A percentile compares a stretch with the other conserved stretches of the same genome.
Evolutionary conservation across 1,139 yeast species (phyloP).

Genomic region (Casaregolazyma lundiana): DNA sequence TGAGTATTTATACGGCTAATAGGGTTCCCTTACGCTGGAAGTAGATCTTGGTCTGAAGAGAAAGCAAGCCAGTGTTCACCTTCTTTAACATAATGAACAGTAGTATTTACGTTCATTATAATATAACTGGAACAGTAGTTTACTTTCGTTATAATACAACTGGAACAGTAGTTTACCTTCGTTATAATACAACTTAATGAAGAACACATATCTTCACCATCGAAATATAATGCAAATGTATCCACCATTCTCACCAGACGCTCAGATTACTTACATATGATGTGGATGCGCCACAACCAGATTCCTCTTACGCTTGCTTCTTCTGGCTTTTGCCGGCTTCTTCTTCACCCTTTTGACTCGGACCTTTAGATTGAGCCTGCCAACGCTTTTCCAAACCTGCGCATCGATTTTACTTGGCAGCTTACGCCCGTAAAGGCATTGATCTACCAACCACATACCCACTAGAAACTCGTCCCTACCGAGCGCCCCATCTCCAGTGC

Average conservation of each 20-base stretch:
- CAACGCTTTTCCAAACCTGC: slow-evolving; percentile 38
- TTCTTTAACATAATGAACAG: too few relatives aligned
- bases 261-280: background rate
- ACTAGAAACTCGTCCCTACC: slow-evolving; percentile 79
- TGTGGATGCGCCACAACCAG: background rate
- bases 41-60: too few relatives aligned
- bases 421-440: slow-evolving; percentile 89
- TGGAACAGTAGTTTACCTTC: too few relatives aligned
- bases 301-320: slow-evolving; percentile 8
- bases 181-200: too few relatives aligned
- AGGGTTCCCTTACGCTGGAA: too few relatives aligned
- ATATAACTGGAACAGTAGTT: too few relatives aligned
- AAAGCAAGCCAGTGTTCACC: too few relatives aligned
- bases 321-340: slow-evolving; percentile 12
- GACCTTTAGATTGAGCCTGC: slow-evolving; percentile 37
- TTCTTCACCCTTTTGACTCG: slow-evolving; percentile 17
- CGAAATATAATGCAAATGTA: background rate
- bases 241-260: background rate
- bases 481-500: slow-evolving; percentile 68
- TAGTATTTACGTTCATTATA: too few relatives aligned
- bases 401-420: slow-evolving; percentile 55
- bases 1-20: too few relatives aligned
- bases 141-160: too few relatives aligned
- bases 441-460: slow-evolving; percentile 96
- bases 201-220: too few relatives aligned